Percentiles rank a stretch among this genome's conserved stretches.
Evolutionary conservation across 225 moss, liverwort and hornwort species (phyloP).

Genomic region (Pleurozium schreberi): DNA sequence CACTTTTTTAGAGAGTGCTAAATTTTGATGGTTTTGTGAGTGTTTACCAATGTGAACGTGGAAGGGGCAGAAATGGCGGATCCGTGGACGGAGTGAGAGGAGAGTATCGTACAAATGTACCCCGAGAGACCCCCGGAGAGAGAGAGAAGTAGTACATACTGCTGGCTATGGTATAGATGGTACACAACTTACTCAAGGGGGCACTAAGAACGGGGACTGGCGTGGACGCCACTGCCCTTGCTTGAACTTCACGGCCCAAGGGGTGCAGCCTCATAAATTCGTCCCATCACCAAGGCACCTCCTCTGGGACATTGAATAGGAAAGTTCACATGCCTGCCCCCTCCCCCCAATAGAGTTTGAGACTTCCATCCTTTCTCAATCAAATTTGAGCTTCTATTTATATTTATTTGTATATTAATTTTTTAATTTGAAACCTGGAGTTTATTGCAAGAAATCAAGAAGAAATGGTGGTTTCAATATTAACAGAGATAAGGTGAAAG

Average conservation of each 20-base stretch:
- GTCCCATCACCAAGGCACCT: conserved; percentile 10
- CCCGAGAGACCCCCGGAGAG: too few species aligned
- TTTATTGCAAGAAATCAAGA: too few species aligned
- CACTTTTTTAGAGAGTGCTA: too few species aligned
- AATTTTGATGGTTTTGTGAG: too few species aligned
- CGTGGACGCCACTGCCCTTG: neutral
- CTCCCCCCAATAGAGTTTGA: too few species aligned
- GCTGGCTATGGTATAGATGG: neutral
- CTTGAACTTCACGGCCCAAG: neutral
- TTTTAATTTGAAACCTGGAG: too few species aligned
- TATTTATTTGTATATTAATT: too few species aligned
- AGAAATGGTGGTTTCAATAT: too few species aligned
- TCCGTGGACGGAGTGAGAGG: neutral
- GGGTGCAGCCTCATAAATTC: conserved; percentile 21
- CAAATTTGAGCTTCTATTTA: neutral
- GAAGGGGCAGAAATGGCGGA: neutral
- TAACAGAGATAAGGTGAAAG: too few species aligned
- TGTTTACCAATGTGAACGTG: neutral
- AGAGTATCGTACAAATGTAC: neutral
- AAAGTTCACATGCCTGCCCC: neutral
- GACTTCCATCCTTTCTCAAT: neutral
- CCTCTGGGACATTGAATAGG: neutral
- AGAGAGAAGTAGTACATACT: neutral
- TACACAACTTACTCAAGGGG: neutral
- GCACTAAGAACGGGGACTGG: neutral